Percentiles rank a stretch among this genome's conserved stretches.
Evolutionary conservation across 163 green algal genomes (phyloP).

Genomic region (Scenedesmus sp.): DNA sequence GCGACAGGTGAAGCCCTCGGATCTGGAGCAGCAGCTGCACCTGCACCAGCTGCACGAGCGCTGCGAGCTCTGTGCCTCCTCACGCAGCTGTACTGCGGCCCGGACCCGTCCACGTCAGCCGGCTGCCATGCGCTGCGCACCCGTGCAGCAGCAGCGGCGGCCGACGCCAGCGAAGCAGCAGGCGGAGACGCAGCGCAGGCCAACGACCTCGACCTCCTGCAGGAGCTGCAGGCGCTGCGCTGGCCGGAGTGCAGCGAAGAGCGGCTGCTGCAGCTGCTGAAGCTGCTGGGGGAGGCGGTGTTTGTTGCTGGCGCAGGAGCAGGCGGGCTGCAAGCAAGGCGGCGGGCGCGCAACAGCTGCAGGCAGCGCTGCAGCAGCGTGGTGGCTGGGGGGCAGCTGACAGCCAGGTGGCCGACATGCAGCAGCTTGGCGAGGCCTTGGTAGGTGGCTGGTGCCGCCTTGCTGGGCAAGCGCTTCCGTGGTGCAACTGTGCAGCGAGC

Average conservation of each 20-base stretch:
- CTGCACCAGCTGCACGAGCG: constrained; percentile 50
- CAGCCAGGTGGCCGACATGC: constrained; percentile 24
- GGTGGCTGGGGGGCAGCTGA: neutral
- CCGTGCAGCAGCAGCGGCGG: neutral
- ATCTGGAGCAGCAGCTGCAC: constrained; percentile 30
- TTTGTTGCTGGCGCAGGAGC: constrained; percentile 8
- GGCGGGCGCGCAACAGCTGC: neutral
- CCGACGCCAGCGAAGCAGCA: neutral
- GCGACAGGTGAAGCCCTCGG: constrained; percentile 29
- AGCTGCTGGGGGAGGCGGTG: constrained; percentile 38
- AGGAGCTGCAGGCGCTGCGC: constrained; percentile 7
- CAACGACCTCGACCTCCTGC: neutral
- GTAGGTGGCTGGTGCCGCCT: neutral
- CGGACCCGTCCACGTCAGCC: constrained; percentile 15
- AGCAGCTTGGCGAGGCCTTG: constrained; percentile 38
- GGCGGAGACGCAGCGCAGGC: neutral
- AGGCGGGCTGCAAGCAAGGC: neutral
- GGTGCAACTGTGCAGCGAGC: neutral
- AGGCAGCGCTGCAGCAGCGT: neutral
- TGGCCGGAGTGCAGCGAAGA: constrained; percentile 47
- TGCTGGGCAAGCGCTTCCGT: neutral
- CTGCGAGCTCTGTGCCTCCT: constrained; percentile 51
- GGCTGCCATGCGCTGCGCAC: neutral
- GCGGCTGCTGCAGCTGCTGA: constrained; percentile 37
- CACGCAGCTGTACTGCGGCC: constrained; percentile 36